Conservation (phyloP, 345 rosid species). For the Cochlearia excelsa region DNA sequence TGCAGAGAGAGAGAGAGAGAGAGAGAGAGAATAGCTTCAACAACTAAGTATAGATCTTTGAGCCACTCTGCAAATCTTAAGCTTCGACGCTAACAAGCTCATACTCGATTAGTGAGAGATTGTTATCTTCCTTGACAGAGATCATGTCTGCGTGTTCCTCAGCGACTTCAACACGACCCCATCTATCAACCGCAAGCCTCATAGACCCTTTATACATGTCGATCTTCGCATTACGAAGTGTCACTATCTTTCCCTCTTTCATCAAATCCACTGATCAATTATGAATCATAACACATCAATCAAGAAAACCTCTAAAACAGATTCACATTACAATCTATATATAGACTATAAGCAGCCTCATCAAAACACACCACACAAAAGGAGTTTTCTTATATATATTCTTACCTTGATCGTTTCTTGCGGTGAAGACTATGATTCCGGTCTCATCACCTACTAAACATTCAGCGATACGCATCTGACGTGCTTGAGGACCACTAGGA, state of each 20-base stretch:
- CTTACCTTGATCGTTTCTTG: slow-evolving; percentile 93
- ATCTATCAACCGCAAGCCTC: slow-evolving; percentile 69
- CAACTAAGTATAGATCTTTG: neutral
- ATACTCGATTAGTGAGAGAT: slow-evolving; percentile 63
- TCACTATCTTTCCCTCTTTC: slow-evolving; percentile 62
- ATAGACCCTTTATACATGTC: slow-evolving; percentile 73
- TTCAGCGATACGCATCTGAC: slow-evolving; percentile 85
- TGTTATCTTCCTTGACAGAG: slow-evolving; percentile 69
- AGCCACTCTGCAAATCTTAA: too few species aligned
- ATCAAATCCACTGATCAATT: slow-evolving; percentile 63
- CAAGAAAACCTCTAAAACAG: neutral
- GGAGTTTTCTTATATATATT: too few species aligned
- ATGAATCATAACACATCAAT: neutral
- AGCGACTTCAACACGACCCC: slow-evolving; percentile 56
- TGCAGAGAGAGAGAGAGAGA: neutral
- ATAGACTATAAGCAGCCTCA: too few species aligned
- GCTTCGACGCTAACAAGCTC: slow-evolving; percentile 53
- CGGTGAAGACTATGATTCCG: slow-evolving; percentile 78
- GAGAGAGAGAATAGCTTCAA: neutral
- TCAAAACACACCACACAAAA: too few species aligned
- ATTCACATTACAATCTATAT: too few species aligned
- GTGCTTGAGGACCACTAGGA: slow-evolving; percentile 63
- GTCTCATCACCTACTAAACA: slow-evolving; percentile 97
- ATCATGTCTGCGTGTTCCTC: slow-evolving; percentile 43
- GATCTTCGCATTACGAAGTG: slow-evolving; percentile 65